These are phyloP conservation scores for Luffa acutangula DNA, from an alignment of 306 rosid genomes.

Conservation along the genomic window DNA sequence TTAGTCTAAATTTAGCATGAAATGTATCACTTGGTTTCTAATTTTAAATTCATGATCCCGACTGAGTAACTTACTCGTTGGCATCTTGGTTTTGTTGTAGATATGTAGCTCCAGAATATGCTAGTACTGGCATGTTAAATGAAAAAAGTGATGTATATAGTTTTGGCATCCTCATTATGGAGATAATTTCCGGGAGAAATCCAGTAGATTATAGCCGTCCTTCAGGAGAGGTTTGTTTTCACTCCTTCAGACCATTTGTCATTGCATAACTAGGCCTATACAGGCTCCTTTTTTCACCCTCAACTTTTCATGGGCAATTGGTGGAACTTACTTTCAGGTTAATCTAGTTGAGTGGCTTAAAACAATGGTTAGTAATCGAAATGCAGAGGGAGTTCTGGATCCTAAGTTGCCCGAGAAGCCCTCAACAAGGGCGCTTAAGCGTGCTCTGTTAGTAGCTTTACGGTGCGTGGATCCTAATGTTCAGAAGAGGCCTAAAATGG, in stretches of 20 bases:
- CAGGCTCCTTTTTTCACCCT: background rate
- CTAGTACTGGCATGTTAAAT: slow-evolving; percentile 57
- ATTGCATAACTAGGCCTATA: background rate
- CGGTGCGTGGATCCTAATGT: slow-evolving; percentile 51
- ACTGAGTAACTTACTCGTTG: background rate
- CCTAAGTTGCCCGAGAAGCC: slow-evolving; percentile 47
- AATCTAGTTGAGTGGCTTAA: slow-evolving; percentile 58
- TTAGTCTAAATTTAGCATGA: slow-evolving; percentile 12
- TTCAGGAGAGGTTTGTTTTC: slow-evolving; percentile 39
- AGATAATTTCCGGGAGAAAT: slow-evolving; percentile 51
- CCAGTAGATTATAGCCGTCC: slow-evolving; percentile 54
- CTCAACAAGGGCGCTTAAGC: slow-evolving; percentile 46
- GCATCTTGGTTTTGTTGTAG: slow-evolving; percentile 19
- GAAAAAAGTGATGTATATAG: slow-evolving; percentile 59
- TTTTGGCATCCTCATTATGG: slow-evolving; percentile 53
- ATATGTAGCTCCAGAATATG: slow-evolving; percentile 63
- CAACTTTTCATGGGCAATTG: background rate
- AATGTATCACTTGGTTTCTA: background rate
- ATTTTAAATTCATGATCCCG: background rate
- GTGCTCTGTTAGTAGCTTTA: slow-evolving; percentile 51
- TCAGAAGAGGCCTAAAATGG: slow-evolving; percentile 56
- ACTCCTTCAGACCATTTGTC: background rate
- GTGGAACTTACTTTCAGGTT: slow-evolving; percentile 28
- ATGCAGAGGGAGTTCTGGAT: slow-evolving; percentile 44
- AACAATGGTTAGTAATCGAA: slow-evolving; percentile 47